These are phyloP conservation scores for Parmelia sp. DNA, from an alignment of 495 filamentous ascomycete genomes.

Conservation along the genomic window DNA sequence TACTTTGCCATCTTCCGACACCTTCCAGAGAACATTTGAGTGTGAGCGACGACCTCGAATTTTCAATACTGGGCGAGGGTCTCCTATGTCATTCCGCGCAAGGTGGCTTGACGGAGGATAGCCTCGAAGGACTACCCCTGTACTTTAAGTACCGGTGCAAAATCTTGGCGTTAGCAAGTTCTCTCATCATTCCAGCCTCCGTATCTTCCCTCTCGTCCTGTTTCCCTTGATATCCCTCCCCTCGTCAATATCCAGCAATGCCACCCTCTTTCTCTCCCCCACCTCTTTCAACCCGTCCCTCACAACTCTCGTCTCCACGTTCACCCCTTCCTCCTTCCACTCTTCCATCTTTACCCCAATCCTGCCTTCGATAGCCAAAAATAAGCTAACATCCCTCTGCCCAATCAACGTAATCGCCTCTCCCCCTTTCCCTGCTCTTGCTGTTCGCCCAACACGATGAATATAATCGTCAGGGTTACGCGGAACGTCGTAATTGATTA, in stretches of 20 bases:
- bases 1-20: background rate
- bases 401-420: constrained; percentile 84
- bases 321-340: constrained; percentile 84
- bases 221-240: constrained; percentile 77
- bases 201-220: constrained; percentile 56
- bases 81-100: background rate
- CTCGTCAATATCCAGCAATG: constrained; percentile 83
- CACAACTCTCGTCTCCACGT: constrained; percentile 77
- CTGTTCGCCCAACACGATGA: constrained; percentile 91
- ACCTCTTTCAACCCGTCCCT: constrained; percentile 77
- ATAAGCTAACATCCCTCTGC: constrained; percentile 80
- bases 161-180: background rate
- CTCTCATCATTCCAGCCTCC: constrained; percentile 30
- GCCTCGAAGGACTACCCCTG: background rate
- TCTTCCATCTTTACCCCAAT: constrained; percentile 74
- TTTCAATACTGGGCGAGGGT: background rate
- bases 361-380: constrained; percentile 79
- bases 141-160: background rate
- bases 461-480: constrained; percentile 96
- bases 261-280: constrained; percentile 85
- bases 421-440: constrained; percentile 77
- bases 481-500: constrained; percentile 93
- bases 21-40: background rate
- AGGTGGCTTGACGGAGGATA: background rate
- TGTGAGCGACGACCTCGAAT: background rate